phyloP scores from a whole-genome alignment of 1,139 yeast species.

The Kodamaea derodonti region DNA sequence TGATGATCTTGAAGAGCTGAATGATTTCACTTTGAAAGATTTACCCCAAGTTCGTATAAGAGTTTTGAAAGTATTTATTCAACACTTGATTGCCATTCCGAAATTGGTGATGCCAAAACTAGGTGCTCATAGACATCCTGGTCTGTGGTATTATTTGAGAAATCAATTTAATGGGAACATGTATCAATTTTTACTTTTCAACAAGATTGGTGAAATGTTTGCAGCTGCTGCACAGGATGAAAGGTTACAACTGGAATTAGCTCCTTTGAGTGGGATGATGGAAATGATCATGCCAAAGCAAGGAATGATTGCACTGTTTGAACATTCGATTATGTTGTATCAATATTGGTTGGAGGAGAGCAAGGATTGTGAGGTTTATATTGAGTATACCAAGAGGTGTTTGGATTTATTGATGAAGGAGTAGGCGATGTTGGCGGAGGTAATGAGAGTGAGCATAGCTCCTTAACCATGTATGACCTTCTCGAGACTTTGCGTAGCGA shows the following conservation, averaged over 20 bases:
- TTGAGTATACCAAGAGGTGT: conserved; percentile 21
- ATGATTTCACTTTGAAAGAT: conserved; percentile 13
- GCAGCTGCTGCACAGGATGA: conserved; percentile 11
- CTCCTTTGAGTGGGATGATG: conserved; percentile 15
- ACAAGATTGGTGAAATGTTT: conserved; percentile 25
- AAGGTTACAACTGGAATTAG: conserved; percentile 7
- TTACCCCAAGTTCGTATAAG: conserved; percentile 12
- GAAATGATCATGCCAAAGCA: conserved; percentile 24
- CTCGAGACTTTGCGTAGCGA: too few species aligned
- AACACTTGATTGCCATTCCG: conserved; percentile 27
- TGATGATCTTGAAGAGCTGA: conserved; percentile 12
- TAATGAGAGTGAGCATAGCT: too few species aligned
- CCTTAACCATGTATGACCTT: too few species aligned
- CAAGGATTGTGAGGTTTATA: conserved; percentile 31
- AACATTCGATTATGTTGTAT: conserved; percentile 29
- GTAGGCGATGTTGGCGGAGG: too few species aligned
- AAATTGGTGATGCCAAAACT: conserved; percentile 35
- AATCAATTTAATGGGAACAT: conserved; percentile 39
- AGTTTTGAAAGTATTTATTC: conserved; percentile 14
- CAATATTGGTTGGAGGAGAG: conserved; percentile 39
- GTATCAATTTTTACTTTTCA: conserved; percentile 36
- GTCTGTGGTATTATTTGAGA: conserved; percentile 40
- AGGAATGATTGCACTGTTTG: conserved; percentile 23
- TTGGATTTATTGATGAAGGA: conserved; percentile 11
- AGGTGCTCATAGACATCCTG: conserved; percentile 40